A percentile compares a stretch with the other conserved stretches of the same genome.
Evolutionary conservation across 2,329 filamentous ascomycete species (phyloP).

Genomic region (Talaromyces sp.): DNA sequence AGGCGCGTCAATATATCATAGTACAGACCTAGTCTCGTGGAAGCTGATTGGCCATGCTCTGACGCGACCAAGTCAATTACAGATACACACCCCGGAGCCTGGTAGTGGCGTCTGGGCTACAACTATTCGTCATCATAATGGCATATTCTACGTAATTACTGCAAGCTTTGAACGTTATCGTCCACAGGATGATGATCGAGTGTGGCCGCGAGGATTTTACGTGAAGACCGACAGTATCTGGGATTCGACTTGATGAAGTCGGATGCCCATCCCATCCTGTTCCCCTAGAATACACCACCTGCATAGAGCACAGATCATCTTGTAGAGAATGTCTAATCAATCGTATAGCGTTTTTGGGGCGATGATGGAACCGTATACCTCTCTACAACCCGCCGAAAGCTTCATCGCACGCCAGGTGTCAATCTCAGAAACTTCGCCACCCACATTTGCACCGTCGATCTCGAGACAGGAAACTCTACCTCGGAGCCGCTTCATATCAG

Average conservation of each 20-base stretch:
- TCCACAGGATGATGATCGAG: conserved; percentile 12
- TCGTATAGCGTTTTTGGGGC: conserved; percentile 28
- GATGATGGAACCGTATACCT: conserved; percentile 50
- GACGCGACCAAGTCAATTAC: conserved; percentile 25
- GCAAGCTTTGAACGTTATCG: conserved; percentile 24
- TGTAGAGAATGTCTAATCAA: not conserved
- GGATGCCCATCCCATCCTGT: too few relatives aligned
- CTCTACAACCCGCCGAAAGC: conserved; percentile 28
- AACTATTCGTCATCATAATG: conserved; percentile 42
- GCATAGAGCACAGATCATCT: too few relatives aligned
- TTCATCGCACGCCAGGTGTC: conserved; percentile 36
- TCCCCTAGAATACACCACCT: too few relatives aligned
- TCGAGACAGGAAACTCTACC: conserved; percentile 33
- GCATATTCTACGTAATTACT: conserved; percentile 43
- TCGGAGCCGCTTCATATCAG: conserved; percentile 41
- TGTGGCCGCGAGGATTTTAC: conserved; percentile 11
- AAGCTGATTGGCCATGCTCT: conserved; percentile 29
- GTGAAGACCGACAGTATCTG: conserved; percentile 12
- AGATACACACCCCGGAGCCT: conserved; percentile 40
- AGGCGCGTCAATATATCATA: conserved; percentile 47
- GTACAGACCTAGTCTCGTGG: conserved; percentile 47
- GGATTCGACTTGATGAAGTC: conserved; percentile 16
- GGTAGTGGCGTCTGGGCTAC: conserved; percentile 44
- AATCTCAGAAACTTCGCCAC: conserved; percentile 53
- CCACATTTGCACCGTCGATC: conserved; percentile 38